Percentiles rank a stretch among this genome's conserved stretches.
phyloP scores from a whole-genome alignment of 2,329 filamentous ascomycete genomes.

The Pseudocercospora ulei region DNA sequence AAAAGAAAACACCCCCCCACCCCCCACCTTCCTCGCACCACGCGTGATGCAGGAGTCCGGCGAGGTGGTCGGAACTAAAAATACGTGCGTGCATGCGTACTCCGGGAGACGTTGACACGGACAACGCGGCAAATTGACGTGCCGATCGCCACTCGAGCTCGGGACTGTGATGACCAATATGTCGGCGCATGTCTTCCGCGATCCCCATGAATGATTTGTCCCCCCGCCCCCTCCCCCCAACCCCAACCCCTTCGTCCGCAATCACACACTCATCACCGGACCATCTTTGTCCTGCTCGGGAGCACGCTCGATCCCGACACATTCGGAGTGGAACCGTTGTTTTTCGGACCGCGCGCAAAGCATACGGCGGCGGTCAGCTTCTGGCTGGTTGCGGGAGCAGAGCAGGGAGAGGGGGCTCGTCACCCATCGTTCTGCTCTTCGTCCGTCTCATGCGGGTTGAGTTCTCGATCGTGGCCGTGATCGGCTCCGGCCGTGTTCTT shows the following conservation, averaged over 20 bases:
- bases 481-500: slow-evolving; percentile 4
- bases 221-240: too few species aligned
- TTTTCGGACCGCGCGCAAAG: slow-evolving; percentile 64
- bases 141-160: too few species aligned
- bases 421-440: not conserved
- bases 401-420: too few species aligned
- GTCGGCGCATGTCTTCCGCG: slow-evolving; percentile 1
- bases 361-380: slow-evolving; percentile 45
- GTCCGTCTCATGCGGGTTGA: slow-evolving; percentile 3
- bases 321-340: slow-evolving; percentile 75
- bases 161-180: too few species aligned
- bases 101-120: too few species aligned
- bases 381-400: slow-evolving; percentile 22
- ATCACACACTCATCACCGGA: slow-evolving; percentile 13
- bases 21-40: too few species aligned
- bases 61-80: too few species aligned
- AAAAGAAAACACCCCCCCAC: too few species aligned
- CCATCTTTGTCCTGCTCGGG: slow-evolving; percentile 37
- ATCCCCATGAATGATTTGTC: not conserved
- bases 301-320: slow-evolving; percentile 56
- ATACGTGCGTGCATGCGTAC: too few species aligned
- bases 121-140: too few species aligned
- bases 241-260: slow-evolving; percentile 4
- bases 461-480: slow-evolving; percentile 1
- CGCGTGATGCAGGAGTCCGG: too few species aligned